Percentiles rank a stretch among this genome's conserved stretches.
phyloP scores from a whole-genome alignment of 257 asterid species.

The Solanum ossicruentum region DNA sequence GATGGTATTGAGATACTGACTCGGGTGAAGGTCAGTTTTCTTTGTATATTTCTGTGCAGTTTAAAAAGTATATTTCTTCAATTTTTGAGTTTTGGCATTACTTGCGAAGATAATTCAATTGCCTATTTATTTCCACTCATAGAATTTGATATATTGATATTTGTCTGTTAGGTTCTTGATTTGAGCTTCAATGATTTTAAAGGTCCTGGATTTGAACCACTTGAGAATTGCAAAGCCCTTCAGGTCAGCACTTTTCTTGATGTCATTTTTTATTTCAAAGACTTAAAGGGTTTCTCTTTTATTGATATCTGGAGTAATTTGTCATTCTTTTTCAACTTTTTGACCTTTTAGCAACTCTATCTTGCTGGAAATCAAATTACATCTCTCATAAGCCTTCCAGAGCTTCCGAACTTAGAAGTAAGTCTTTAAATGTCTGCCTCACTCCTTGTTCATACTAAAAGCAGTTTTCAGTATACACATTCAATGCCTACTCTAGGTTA shows the following conservation, averaged over 20 bases:
- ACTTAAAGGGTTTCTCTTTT: not conserved
- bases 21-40: constrained; percentile 71
- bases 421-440: constrained; percentile 7
- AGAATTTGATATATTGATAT: not conserved
- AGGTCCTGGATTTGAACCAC: constrained; percentile 99
- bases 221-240: constrained; percentile 78
- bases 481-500: not conserved
- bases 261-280: not conserved
- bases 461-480: not conserved
- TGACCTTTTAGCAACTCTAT: constrained; percentile 76
- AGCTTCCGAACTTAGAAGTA: constrained; percentile 98
- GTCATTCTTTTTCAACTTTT: not conserved
- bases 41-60: not conserved
- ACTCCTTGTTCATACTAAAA: not conserved
- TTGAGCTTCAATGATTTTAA: constrained; percentile 96
- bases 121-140: not conserved
- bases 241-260: constrained; percentile 48
- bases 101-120: not conserved
- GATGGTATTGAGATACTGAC: constrained; percentile 88
- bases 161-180: constrained; percentile 76
- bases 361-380: constrained; percentile 98
- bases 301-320: not conserved
- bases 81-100: not conserved
- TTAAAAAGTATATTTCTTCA: not conserved
- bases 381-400: constrained; percentile 91